Percentiles rank a stretch among this genome's conserved stretches.
Conservation (phyloP, 176 grass and related monocot species). For the Paspalum notatum region DNA sequence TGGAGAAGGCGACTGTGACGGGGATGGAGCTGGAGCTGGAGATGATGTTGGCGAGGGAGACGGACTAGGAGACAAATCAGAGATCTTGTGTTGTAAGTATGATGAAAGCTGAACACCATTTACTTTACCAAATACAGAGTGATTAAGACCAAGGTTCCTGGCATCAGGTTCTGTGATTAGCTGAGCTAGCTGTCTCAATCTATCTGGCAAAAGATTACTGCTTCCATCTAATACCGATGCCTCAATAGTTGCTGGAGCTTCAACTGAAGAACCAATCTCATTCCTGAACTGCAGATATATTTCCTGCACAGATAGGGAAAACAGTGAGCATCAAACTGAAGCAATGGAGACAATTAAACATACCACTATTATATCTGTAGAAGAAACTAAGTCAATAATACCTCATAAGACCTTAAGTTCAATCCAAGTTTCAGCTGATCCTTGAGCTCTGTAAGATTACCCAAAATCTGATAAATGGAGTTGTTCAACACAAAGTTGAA, state of each 20-base stretch:
- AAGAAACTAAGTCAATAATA: slow-evolving; percentile 36
- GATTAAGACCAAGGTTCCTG: slow-evolving; percentile 78
- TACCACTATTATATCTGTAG: not conserved
- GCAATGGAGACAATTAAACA: slow-evolving; percentile 11
- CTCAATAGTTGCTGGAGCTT: slow-evolving; percentile 51
- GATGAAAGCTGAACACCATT: slow-evolving; percentile 81
- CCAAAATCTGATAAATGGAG: slow-evolving; percentile 60
- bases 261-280: slow-evolving; percentile 67
- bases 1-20: slow-evolving; percentile 50
- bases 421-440: slow-evolving; percentile 73
- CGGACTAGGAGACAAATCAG: slow-evolving; percentile 61
- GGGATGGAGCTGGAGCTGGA: slow-evolving; percentile 34
- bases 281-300: slow-evolving; percentile 71
- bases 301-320: slow-evolving; percentile 49
- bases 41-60: slow-evolving; percentile 46
- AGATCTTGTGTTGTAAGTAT: slow-evolving; percentile 59
- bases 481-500: slow-evolving; percentile 79
- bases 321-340: slow-evolving; percentile 27
- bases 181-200: slow-evolving; percentile 77
- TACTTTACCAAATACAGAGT: slow-evolving; percentile 87
- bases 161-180: slow-evolving; percentile 55
- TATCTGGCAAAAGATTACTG: slow-evolving; percentile 66
- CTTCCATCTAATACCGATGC: slow-evolving; percentile 71
- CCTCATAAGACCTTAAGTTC: slow-evolving; percentile 75
- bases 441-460: slow-evolving; percentile 72